These are phyloP conservation scores for Kwoniella mangroviensis DNA, from an alignment of 768 basidiomycete genomes.

Conservation along the genomic window DNA sequence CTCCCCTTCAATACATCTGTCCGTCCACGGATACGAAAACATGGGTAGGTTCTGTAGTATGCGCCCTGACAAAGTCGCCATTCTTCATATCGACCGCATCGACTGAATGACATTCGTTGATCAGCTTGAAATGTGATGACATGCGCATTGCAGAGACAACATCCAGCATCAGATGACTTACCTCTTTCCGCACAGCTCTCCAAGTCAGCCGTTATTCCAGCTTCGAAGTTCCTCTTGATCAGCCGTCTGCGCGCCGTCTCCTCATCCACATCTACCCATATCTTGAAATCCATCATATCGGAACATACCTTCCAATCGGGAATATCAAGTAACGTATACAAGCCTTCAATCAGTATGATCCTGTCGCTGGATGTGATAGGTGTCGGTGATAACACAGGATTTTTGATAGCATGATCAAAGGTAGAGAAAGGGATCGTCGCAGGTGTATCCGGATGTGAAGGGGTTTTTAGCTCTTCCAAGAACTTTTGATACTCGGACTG, in stretches of 20 bases:
- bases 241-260: conserved; percentile 67
- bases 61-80: conserved; percentile 4
- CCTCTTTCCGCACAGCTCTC: conserved; percentile 60
- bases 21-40: conserved; percentile 4
- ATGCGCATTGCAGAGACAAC: no score
- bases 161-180: conserved; percentile 13
- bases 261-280: conserved; percentile 70
- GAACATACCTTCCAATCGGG: conserved; percentile 74
- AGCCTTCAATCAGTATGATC: conserved; percentile 83
- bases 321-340: conserved; percentile 78
- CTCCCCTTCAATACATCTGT: not conserved
- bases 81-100: conserved; percentile 16
- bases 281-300: conserved; percentile 72
- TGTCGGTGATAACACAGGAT: conserved; percentile 70
- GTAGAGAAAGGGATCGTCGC: conserved; percentile 68
- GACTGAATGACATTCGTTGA: not conserved
- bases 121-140: not conserved
- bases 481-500: conserved; percentile 70
- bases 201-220: conserved; percentile 70
- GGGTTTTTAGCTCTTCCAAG: conserved; percentile 61
- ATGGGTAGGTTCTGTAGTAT: conserved; percentile 1
- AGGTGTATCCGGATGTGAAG: conserved; percentile 14
- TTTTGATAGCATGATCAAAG: conserved; percentile 86
- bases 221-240: conserved; percentile 74
- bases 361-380: conserved; percentile 69